phyloP scores from a whole-genome alignment of 352 stramenopile genomes.

The Pythium rishiriense region DNA sequence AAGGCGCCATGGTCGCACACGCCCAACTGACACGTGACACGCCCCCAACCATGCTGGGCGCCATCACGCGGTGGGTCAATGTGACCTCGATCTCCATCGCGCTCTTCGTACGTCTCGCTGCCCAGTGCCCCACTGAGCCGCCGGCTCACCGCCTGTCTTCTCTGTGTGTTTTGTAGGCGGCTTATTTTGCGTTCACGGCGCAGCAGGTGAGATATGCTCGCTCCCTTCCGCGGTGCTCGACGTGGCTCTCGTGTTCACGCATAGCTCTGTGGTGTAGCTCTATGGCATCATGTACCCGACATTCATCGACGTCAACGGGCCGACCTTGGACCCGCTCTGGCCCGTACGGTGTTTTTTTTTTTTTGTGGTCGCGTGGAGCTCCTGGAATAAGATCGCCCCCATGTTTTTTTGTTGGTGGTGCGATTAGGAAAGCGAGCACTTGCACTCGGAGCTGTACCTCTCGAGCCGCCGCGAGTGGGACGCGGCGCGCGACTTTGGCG shows the following conservation, averaged over 20 bases:
- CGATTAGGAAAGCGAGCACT: conserved; percentile 42
- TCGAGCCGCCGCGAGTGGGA: conserved; percentile 49
- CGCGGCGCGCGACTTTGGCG: conserved; percentile 42
- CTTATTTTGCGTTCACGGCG: conserved; percentile 60
- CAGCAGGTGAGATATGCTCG: conserved; percentile 36
- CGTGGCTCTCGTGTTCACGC: neutral
- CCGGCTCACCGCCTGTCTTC: too few species aligned
- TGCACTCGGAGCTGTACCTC: conserved; percentile 63
- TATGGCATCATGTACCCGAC: conserved; percentile 74
- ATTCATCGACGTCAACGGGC: conserved; percentile 44
- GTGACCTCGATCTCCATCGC: conserved; percentile 60
- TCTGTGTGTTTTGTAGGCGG: conserved; percentile 30
- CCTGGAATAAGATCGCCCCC: neutral
- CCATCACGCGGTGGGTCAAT: conserved; percentile 44
- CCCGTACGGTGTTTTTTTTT: conserved; percentile 24
- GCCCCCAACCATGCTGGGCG: neutral
- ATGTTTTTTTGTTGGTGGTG: too few species aligned
- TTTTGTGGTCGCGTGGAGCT: neutral
- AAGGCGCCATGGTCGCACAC: too few species aligned
- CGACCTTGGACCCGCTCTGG: conserved; percentile 68
- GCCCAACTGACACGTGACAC: too few species aligned
- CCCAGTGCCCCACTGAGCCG: neutral
- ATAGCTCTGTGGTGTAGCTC: conserved; percentile 34
- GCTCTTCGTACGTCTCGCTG: conserved; percentile 47
- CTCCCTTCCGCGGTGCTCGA: neutral